Evolutionary conservation across 2,329 filamentous ascomycete species (phyloP).

Genomic region (Niveomyces coronatus): DNA sequence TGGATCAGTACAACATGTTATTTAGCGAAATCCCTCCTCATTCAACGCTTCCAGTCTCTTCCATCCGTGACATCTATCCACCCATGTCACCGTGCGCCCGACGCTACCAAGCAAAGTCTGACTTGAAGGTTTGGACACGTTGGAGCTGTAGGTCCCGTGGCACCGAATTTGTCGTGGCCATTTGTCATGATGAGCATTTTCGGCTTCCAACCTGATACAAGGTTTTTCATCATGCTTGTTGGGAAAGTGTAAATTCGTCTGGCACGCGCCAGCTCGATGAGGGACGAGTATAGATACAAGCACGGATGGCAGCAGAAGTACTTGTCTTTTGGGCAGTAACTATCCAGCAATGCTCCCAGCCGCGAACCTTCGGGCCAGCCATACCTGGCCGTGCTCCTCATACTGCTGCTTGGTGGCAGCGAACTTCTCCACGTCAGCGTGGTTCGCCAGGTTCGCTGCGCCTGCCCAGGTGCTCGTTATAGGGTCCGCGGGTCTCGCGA

Average conservation of each 20-base stretch:
- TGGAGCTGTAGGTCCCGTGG: no score
- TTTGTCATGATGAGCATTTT: no score
- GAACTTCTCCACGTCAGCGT: constrained; percentile 55
- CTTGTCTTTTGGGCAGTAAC: no score
- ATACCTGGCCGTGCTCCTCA: constrained; percentile 68
- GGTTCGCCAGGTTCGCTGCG: constrained; percentile 64
- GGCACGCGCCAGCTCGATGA: no score
- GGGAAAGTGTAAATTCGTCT: no score
- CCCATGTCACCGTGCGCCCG: no score
- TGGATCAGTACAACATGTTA: no score
- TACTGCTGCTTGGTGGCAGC: constrained; percentile 85
- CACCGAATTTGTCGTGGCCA: no score
- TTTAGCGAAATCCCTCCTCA: constrained; percentile 8
- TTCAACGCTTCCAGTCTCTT: background rate
- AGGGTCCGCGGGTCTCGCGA: constrained; percentile 60
- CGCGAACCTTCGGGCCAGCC: constrained; percentile 64
- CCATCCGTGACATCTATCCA: background rate
- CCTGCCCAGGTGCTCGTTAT: constrained; percentile 78
- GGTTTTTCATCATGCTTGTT: no score
- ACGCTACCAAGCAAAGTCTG: no score
- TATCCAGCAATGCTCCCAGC: constrained; percentile 20
- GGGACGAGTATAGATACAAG: background rate
- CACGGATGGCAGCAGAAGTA: background rate
- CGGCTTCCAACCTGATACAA: no score
- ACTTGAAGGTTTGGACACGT: no score